phyloP scores from a whole-genome alignment of 345 rosid genomes.

The Raphanus raphanistrum region DNA sequence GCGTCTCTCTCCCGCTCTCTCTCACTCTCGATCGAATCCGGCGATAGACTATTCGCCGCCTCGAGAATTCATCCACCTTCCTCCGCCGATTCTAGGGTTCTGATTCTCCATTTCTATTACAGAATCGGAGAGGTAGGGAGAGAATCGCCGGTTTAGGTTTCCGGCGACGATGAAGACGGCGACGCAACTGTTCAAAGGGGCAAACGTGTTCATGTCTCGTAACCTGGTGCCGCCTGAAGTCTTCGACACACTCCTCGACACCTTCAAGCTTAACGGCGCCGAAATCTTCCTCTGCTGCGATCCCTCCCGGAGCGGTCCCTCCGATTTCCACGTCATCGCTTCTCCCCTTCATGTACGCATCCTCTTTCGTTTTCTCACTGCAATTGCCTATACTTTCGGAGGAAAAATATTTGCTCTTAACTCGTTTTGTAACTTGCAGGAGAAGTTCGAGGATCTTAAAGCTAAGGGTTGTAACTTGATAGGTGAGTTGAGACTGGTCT shows the following conservation, averaged over 20 bases:
- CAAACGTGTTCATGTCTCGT: slow-evolving; percentile 80
- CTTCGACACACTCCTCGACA: slow-evolving; percentile 81
- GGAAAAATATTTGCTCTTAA: background rate
- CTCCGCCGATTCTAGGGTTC: background rate
- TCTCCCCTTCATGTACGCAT: slow-evolving; percentile 63
- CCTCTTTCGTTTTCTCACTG: background rate
- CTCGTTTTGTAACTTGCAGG: slow-evolving; percentile 47
- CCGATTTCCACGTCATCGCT: slow-evolving; percentile 80
- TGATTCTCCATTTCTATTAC: background rate
- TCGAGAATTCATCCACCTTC: background rate
- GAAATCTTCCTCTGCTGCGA: slow-evolving; percentile 87
- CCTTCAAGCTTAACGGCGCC: slow-evolving; percentile 81
- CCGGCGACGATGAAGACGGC: slow-evolving; percentile 52
- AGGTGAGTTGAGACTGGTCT: slow-evolving; percentile 34
- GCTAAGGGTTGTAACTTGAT: slow-evolving; percentile 79
- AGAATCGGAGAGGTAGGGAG: background rate
- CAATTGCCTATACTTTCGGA: background rate
- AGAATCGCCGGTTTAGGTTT: slow-evolving; percentile 9
- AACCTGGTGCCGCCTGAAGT: slow-evolving; percentile 86
- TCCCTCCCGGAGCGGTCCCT: slow-evolving; percentile 71
- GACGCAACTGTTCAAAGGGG: slow-evolving; percentile 62
- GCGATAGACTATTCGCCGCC: background rate
- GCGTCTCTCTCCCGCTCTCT: background rate
- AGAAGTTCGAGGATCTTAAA: slow-evolving; percentile 83
- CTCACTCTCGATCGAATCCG: background rate